Percentiles rank a stretch among this genome's conserved stretches.
phyloP scores from a whole-genome alignment of 192 early-diverging fungal species.

The Backusella psychrophila region DNA sequence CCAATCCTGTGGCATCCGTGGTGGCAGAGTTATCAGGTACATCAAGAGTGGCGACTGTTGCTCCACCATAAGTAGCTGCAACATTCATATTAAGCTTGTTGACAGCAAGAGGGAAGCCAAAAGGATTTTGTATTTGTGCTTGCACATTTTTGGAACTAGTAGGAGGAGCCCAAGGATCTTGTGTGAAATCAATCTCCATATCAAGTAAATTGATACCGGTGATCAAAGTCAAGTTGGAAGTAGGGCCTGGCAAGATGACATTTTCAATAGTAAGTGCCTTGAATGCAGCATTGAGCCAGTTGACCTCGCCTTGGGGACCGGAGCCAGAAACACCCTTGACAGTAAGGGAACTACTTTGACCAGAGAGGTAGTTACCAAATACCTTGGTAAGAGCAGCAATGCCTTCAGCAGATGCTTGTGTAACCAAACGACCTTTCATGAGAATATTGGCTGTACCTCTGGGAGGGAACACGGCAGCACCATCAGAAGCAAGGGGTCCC shows the following conservation, averaged over 20 bases:
- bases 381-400: slow-evolving; percentile 45
- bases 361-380: slow-evolving; percentile 51
- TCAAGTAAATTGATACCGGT: slow-evolving; percentile 35
- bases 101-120: slow-evolving; percentile 40
- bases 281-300: slow-evolving; percentile 44
- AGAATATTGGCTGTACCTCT: slow-evolving; percentile 32
- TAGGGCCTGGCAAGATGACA: slow-evolving; percentile 32
- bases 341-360: slow-evolving; percentile 25
- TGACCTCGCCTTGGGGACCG: slow-evolving; percentile 34
- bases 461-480: slow-evolving; percentile 24
- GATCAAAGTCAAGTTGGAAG: slow-evolving; percentile 35
- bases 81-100: slow-evolving; percentile 24
- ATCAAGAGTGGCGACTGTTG: slow-evolving; percentile 23
- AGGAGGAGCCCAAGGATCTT: slow-evolving; percentile 43
- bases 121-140: slow-evolving; percentile 35
- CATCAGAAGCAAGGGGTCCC: slow-evolving; percentile 51
- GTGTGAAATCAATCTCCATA: slow-evolving; percentile 46
- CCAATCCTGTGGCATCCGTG: slow-evolving; percentile 16
- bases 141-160: slow-evolving; percentile 39
- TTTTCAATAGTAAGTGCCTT: slow-evolving; percentile 36
- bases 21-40: slow-evolving; percentile 29
- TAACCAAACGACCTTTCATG: slow-evolving; percentile 49
- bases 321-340: slow-evolving; percentile 26
- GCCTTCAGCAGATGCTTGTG: slow-evolving; percentile 42
- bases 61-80: slow-evolving; percentile 20